Evolutionary conservation across 352 stramenopile species (phyloP).

Genomic region (Phytophthora hybrid): DNA sequence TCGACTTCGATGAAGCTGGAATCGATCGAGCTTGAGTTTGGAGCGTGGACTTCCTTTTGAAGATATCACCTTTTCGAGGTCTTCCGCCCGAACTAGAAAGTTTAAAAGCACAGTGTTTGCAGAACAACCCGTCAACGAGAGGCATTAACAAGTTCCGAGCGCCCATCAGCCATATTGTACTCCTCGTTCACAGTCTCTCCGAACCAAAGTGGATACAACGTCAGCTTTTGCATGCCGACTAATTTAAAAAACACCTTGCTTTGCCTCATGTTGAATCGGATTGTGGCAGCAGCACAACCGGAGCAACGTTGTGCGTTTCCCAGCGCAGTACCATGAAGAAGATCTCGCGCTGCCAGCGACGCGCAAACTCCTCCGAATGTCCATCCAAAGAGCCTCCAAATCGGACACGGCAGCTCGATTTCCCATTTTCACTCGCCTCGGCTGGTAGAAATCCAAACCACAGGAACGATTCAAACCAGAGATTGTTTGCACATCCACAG

Average conservation of each 20-base stretch:
- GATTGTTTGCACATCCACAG: conserved; percentile 42
- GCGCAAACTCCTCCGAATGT: conserved; percentile 38
- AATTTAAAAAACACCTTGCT: conserved; percentile 11
- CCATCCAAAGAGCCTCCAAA: conserved; percentile 45
- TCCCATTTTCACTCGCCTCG: not conserved
- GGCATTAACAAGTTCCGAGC: too few species aligned
- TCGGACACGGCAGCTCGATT: conserved; percentile 31
- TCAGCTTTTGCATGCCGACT: not conserved
- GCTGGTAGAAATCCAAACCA: conserved; percentile 40
- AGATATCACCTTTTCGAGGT: too few species aligned
- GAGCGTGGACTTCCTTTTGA: too few species aligned
- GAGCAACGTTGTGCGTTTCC: conserved; percentile 41
- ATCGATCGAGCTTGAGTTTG: too few species aligned
- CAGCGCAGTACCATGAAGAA: conserved; percentile 50
- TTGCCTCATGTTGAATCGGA: conserved; percentile 8
- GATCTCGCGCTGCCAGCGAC: conserved; percentile 41
- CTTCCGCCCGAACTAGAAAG: too few species aligned
- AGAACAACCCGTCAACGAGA: too few species aligned
- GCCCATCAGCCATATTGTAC: too few species aligned
- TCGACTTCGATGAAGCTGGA: too few species aligned
- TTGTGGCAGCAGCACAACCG: conserved; percentile 34
- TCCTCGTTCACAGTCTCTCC: too few species aligned
- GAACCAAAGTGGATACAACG: too few species aligned
- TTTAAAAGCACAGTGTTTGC: too few species aligned
- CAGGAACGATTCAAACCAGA: conserved; percentile 47